Evolutionary conservation across 768 basidiomycete genomes (phyloP).

Genomic region (Panus rudis): DNA sequence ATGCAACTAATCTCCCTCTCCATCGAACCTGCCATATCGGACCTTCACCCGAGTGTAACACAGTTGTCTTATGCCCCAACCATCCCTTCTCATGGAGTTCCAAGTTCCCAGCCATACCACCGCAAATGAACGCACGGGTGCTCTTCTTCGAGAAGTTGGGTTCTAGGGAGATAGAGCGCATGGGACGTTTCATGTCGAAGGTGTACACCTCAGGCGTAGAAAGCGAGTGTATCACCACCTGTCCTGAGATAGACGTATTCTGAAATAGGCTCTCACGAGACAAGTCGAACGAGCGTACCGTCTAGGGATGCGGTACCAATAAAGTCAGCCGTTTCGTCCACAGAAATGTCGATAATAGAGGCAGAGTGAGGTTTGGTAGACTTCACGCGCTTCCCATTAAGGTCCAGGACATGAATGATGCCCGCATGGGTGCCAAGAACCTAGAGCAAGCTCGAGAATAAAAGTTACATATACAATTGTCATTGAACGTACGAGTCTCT

Average conservation of each 20-base stretch:
- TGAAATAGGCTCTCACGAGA: neutral
- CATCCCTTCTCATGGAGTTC: conserved; percentile 93
- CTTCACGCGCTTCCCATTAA: conserved; percentile 75
- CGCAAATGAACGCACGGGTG: conserved; percentile 79
- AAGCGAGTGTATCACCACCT: conserved; percentile 82
- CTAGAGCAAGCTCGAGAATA: conserved; percentile 32
- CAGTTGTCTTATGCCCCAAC: conserved; percentile 89
- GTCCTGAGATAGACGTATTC: conserved; percentile 47
- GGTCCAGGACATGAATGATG: conserved; percentile 80
- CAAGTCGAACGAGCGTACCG: conserved; percentile 43
- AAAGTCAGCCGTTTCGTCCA: conserved; percentile 83
- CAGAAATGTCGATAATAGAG: conserved; percentile 74
- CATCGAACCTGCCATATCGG: conserved; percentile 92
- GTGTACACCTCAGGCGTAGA: conserved; percentile 73
- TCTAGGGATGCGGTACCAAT: conserved; percentile 91
- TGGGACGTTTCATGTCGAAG: conserved; percentile 88
- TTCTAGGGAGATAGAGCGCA: conserved; percentile 85
- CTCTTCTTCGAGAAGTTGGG: conserved; percentile 79
- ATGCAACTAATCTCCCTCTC: conserved; percentile 82
- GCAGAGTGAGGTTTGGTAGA: conserved; percentile 89
- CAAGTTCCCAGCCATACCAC: conserved; percentile 84
- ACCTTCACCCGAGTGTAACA: conserved; percentile 80
- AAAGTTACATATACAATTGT: neutral
- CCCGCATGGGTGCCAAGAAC: conserved; percentile 90
- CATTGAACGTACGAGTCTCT: conserved; percentile 47